Evolutionary conservation across 345 rosid genomes (phyloP), one percentile per base, ranked within the genome.

Genomic region (Melaleuca alternifolia): DNA sequence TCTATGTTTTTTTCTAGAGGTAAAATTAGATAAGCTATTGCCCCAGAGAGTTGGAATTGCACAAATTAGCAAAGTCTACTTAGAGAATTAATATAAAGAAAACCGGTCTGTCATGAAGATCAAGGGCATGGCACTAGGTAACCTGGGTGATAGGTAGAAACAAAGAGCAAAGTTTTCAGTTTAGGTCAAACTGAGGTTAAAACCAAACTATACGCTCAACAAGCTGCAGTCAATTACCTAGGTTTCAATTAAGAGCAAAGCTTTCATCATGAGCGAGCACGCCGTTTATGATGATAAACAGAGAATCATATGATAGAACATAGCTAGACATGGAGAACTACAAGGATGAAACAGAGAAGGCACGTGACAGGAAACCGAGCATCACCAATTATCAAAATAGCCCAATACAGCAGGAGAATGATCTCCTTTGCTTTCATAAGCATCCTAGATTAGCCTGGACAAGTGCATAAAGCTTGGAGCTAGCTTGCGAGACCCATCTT

Each of bases 401-500:
- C 21, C 3, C 48, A 71, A 71, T 3, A 71, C 48, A 71, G 48
- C 48, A 18, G 48, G 81, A 18, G 81, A 18, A 71, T 20, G 13
- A 37, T 71, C 6, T 37, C 48, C 24, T 71, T 71, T 18, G 81
- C 81, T 65, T 65, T 71, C 48, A 37, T 9, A 4, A 44, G 7
- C 81, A 71, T 18, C 46, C 23, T 71, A 10, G 23, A 71, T 71
- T 71, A 10, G 26, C 1, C 26, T 7, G 1, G 20, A 71, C 48
- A 71, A 71, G 48, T 20, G 48, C 26, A 1, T 71, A 33, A 71
- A 71, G 12, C 24, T 18, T 13, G 20, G 81, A 18, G 33, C 48
- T 71, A 71, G 48, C 46, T 71, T 71, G 79, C 46, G 37, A 16
- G 44, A 51, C 46, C 77, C 92, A 92, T 92, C 93, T 94, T 86